A percentile compares a stretch with the other conserved stretches of the same genome.
These are phyloP conservation scores for Lonicera japonica DNA, from an alignment of 129 eudicot species.

Conservation along the genomic window DNA sequence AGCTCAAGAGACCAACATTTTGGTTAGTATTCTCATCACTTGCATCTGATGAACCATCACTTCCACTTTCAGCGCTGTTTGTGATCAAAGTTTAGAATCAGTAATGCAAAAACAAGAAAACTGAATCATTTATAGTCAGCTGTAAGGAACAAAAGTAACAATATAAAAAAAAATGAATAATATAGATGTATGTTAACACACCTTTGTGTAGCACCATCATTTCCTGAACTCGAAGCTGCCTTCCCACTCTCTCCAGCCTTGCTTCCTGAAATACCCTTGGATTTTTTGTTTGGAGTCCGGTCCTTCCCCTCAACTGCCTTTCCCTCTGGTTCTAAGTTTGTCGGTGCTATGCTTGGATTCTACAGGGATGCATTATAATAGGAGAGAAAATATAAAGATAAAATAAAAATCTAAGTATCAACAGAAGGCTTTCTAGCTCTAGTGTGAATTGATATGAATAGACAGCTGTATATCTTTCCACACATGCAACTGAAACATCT, in stretches of 20 bases:
- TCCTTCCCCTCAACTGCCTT: slow-evolving; percentile 53
- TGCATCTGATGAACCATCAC: slow-evolving; percentile 81
- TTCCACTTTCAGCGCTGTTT: slow-evolving; percentile 77
- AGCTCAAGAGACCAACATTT: slow-evolving; percentile 32
- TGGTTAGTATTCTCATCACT: slow-evolving; percentile 64
- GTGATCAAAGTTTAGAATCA: not conserved
- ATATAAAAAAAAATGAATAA: not conserved
- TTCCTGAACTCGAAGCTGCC: slow-evolving; percentile 90
- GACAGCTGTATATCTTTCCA: not conserved
- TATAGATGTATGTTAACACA: slow-evolving; percentile 11
- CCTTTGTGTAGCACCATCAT: slow-evolving; percentile 95
- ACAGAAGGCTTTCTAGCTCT: not conserved
- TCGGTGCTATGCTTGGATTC: slow-evolving; percentile 42
- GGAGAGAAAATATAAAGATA: not conserved
- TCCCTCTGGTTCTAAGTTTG: slow-evolving; percentile 51
- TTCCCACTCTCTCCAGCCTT: slow-evolving; percentile 65
- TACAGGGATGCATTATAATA: slow-evolving; percentile 9
- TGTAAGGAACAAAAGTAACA: not conserved
- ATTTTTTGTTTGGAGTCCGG: slow-evolving; percentile 41
- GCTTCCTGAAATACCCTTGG: slow-evolving; percentile 58
- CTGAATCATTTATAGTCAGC: not conserved
- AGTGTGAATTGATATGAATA: slow-evolving; percentile 5
- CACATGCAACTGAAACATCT: not conserved
- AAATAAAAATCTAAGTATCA: not conserved
- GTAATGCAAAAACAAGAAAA: not conserved